Conservation (phyloP, 73 alveolate genomes). For the Tetrahymena borealis region DNA sequence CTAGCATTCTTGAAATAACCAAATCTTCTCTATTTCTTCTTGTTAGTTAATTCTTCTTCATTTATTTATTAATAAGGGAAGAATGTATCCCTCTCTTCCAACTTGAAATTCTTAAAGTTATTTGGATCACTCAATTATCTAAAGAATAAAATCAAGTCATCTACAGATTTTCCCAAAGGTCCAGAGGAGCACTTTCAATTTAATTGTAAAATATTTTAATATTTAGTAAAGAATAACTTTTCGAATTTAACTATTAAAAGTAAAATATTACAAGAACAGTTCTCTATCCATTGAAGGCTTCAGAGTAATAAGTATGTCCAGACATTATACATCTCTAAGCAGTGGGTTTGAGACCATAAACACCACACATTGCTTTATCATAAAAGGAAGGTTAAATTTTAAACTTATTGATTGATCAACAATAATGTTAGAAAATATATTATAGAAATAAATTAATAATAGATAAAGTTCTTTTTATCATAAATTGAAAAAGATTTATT, state of each 20-base stretch:
- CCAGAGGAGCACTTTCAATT: conserved; percentile 24
- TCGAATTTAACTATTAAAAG: not conserved
- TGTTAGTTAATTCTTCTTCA: not conserved
- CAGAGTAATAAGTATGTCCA: conserved; percentile 11
- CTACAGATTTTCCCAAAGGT: conserved; percentile 51
- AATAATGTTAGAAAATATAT: too few species aligned
- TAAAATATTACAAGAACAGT: not conserved
- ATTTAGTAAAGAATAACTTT: not conserved
- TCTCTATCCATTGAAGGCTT: not conserved
- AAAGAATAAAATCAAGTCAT: conserved; percentile 30
- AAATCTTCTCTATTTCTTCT: not conserved
- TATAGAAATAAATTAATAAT: too few species aligned
- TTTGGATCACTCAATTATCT: conserved; percentile 2
- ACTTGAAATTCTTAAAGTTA: not conserved
- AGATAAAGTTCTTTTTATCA: too few species aligned
- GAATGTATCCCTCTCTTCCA: not conserved
- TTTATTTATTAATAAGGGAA: not conserved
- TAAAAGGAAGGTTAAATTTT: not conserved
- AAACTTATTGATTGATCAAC: too few species aligned
- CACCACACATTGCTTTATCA: conserved; percentile 44
- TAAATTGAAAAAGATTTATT: too few species aligned
- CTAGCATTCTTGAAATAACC: conserved; percentile 14
- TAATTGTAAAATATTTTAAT: not conserved
- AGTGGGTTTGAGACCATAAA: conserved; percentile 61
- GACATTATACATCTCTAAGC: conserved; percentile 35